Conservation (phyloP, 179 eudicot species). For the Silene coronaria region DNA sequence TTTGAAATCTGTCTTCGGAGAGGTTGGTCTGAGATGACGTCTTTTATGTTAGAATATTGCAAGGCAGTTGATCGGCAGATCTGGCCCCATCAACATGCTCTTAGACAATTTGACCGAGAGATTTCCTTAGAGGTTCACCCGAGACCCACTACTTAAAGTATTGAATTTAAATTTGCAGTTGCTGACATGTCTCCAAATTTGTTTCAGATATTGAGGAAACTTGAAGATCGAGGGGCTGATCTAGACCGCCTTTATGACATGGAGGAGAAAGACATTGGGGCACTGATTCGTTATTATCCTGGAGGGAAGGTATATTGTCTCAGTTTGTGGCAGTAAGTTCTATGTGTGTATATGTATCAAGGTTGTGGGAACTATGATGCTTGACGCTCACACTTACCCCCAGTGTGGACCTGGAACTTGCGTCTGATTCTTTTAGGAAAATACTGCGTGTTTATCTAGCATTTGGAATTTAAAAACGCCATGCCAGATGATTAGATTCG, state of each 20-base stretch:
- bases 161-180: neutral
- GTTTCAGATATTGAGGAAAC: conserved; percentile 82
- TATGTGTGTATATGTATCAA: conserved; percentile 1
- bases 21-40: conserved; percentile 98
- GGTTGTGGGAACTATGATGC: neutral
- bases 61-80: conserved; percentile 98
- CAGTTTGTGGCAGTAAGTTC: neutral
- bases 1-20: conserved; percentile 96
- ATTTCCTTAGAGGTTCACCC: conserved; percentile 67
- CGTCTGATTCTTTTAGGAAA: conserved; percentile 7
- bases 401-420: neutral
- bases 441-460: neutral
- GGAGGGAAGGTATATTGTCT: conserved; percentile 75
- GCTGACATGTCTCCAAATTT: neutral
- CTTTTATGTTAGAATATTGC: conserved; percentile 87
- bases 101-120: conserved; percentile 88
- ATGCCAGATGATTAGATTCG: neutral
- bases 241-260: conserved; percentile 81
- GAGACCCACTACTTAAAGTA: conserved; percentile 7
- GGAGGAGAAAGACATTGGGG: conserved; percentile 96
- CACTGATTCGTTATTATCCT: conserved; percentile 76
- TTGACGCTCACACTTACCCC: neutral
- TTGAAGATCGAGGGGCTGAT: conserved; percentile 86
- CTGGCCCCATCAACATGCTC: conserved; percentile 98
- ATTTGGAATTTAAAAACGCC: neutral